Evolutionary conservation across 495 filamentous ascomycete genomes (phyloP).

Genomic region (Neurospora africana): DNA sequence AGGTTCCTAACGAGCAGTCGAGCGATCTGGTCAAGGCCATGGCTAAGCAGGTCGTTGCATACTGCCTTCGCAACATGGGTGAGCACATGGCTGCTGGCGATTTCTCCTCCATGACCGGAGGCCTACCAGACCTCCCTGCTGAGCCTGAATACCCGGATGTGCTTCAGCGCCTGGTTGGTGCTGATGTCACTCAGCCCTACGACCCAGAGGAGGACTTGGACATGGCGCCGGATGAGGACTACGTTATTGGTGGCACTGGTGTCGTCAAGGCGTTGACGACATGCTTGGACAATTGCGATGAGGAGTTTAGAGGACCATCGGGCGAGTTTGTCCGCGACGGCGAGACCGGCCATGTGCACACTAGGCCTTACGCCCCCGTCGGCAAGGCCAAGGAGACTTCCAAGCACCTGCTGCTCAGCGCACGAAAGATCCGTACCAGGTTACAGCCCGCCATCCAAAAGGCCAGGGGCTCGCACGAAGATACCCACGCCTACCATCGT

Average conservation of each 20-base stretch:
- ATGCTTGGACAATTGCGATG: slow-evolving; percentile 67
- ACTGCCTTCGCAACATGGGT: slow-evolving; percentile 86
- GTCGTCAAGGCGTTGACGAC: slow-evolving; percentile 90
- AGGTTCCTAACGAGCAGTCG: slow-evolving; percentile 65
- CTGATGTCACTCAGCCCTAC: slow-evolving; percentile 49
- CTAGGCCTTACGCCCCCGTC: slow-evolving; percentile 15
- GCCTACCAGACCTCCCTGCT: neutral
- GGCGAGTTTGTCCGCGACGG: slow-evolving; percentile 32
- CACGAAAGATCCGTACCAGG: slow-evolving; percentile 73
- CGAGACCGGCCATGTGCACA: slow-evolving; percentile 19
- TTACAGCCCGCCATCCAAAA: slow-evolving; percentile 77
- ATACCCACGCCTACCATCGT: slow-evolving; percentile 61
- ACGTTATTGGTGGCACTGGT: slow-evolving; percentile 90
- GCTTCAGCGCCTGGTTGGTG: slow-evolving; percentile 45
- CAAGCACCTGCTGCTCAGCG: slow-evolving; percentile 73
- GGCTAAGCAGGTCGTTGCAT: slow-evolving; percentile 86
- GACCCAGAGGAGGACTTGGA: slow-evolving; percentile 49
- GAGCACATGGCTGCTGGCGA: slow-evolving; percentile 1
- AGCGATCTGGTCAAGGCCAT: slow-evolving; percentile 87
- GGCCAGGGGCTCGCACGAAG: slow-evolving; percentile 43
- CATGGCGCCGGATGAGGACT: slow-evolving; percentile 77
- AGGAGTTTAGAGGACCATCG: slow-evolving; percentile 41
- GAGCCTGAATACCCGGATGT: slow-evolving; percentile 43
- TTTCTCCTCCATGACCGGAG: neutral
- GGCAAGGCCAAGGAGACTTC: slow-evolving; percentile 85